Evolutionary conservation across 2,329 filamentous ascomycete species (phyloP).

Genomic region (Xylaria digitata): DNA sequence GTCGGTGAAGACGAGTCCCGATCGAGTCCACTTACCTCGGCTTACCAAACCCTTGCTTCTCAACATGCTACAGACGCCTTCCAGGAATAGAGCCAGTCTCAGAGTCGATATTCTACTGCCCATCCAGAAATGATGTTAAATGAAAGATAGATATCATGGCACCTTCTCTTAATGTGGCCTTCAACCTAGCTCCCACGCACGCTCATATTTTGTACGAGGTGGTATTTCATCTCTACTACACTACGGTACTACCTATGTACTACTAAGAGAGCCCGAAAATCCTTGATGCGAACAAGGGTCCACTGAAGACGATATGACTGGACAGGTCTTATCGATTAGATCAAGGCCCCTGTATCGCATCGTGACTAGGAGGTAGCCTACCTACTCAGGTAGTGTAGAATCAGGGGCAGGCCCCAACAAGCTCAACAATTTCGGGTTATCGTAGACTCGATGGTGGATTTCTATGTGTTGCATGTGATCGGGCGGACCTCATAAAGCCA

Average conservation of each 20-base stretch:
- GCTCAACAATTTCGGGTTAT: slow-evolving; percentile 35
- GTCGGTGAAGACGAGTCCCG: background rate
- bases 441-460: background rate
- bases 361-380: slow-evolving; percentile 6
- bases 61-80: too few relatives aligned
- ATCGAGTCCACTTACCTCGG: slow-evolving; percentile 31
- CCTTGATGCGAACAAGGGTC: too few relatives aligned
- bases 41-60: slow-evolving; percentile 1
- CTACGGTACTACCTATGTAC: too few relatives aligned
- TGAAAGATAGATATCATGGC: too few relatives aligned
- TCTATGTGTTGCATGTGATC: slow-evolving; percentile 27
- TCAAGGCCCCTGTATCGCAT: slow-evolving; percentile 7
- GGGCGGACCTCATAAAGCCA: slow-evolving; percentile 1
- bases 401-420: slow-evolving; percentile 30
- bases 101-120: too few relatives aligned
- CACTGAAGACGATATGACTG: slow-evolving; percentile 10
- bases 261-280: too few relatives aligned
- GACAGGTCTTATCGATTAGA: slow-evolving; percentile 35
- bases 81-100: too few relatives aligned
- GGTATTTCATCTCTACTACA: too few relatives aligned
- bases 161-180: too few relatives aligned
- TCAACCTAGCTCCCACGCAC: too few relatives aligned
- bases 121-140: too few relatives aligned
- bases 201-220: too few relatives aligned
- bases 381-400: background rate